These are phyloP conservation scores for Fusarium brachygibbosum DNA, from an alignment of 2,329 filamentous ascomycete genomes.

Conservation along the genomic window DNA sequence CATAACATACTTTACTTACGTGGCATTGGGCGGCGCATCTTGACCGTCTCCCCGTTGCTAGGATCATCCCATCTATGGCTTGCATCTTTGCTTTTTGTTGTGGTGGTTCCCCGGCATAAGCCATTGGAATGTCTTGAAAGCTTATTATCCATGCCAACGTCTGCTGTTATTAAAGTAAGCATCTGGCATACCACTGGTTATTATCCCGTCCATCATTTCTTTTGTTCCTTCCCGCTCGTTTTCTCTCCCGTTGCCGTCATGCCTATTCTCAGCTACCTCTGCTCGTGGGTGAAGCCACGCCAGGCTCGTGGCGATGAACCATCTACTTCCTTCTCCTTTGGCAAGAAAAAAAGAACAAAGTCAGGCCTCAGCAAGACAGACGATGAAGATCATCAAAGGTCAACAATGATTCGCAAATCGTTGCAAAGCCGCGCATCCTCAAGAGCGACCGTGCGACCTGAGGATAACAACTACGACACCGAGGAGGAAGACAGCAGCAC, in stretches of 20 bases:
- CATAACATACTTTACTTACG: conserved; percentile 16
- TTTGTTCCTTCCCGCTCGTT: conserved; percentile 10
- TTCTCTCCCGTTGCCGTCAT: conserved; percentile 17
- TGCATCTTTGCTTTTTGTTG: conserved; percentile 9
- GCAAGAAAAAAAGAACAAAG: conserved; percentile 42
- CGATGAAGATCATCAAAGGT: conserved; percentile 56
- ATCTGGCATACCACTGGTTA: not conserved
- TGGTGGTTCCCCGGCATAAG: conserved; percentile 31
- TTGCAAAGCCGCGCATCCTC: conserved; percentile 53
- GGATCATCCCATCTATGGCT: conserved; percentile 35
- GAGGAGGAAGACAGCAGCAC: conserved; percentile 39
- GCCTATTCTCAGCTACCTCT: conserved; percentile 43
- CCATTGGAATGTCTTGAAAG: conserved; percentile 9
- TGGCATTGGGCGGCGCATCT: conserved; percentile 43
- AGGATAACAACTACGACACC: conserved; percentile 33
- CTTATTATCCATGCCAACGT: conserved; percentile 20
- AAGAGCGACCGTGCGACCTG: conserved; percentile 22
- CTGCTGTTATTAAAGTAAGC: conserved; percentile 15
- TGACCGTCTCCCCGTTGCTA: conserved; percentile 34
- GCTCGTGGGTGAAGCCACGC: conserved; percentile 44
- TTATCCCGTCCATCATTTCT: conserved; percentile 1
- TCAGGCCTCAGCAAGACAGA: conserved; percentile 34
- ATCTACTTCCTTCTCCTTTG: conserved; percentile 36
- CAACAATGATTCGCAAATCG: conserved; percentile 61
- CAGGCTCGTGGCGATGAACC: conserved; percentile 33